Percentiles rank a stretch among this genome's conserved stretches.
These are phyloP conservation scores for Dactylellina sp. DNA, from an alignment of 2,329 filamentous ascomycete species.

Conservation along the genomic window DNA sequence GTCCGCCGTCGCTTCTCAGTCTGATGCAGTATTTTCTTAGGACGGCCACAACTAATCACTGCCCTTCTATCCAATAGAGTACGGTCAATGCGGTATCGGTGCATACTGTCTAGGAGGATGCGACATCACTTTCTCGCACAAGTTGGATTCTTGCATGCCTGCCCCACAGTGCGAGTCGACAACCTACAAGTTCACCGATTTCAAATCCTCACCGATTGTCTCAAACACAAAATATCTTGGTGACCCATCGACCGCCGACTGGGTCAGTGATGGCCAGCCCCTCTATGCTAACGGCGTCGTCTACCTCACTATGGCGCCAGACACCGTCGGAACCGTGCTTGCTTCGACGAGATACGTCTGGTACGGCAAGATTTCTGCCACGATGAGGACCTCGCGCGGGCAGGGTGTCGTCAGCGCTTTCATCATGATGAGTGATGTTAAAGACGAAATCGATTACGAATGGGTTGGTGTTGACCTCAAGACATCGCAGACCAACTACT, in stretches of 20 bases:
- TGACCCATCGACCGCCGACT: slow-evolving; percentile 81
- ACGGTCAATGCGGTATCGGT: slow-evolving; percentile 87
- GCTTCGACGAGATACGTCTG: slow-evolving; percentile 89
- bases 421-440: slow-evolving; percentile 92
- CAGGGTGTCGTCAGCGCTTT: slow-evolving; percentile 95
- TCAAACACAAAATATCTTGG: slow-evolving; percentile 84
- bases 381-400: slow-evolving; percentile 84
- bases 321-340: slow-evolving; percentile 86
- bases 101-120: slow-evolving; percentile 97
- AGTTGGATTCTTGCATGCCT: slow-evolving; percentile 85
- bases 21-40: slow-evolving; percentile 13
- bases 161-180: slow-evolving; percentile 82
- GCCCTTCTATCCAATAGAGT: slow-evolving; percentile 71
- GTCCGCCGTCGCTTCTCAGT: slow-evolving; percentile 62
- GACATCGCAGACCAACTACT: slow-evolving; percentile 92
- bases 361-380: slow-evolving; percentile 93
- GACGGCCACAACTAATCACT: not conserved
- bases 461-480: slow-evolving; percentile 84
- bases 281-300: slow-evolving; percentile 76
- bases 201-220: slow-evolving; percentile 72
- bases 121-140: slow-evolving; percentile 85
- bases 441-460: slow-evolving; percentile 98
- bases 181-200: slow-evolving; percentile 79
- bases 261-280: slow-evolving; percentile 86
- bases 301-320: slow-evolving; percentile 87